These are phyloP conservation scores for Didymella glomerata DNA, from an alignment of 2,329 filamentous ascomycete species.

Conservation along the genomic window DNA sequence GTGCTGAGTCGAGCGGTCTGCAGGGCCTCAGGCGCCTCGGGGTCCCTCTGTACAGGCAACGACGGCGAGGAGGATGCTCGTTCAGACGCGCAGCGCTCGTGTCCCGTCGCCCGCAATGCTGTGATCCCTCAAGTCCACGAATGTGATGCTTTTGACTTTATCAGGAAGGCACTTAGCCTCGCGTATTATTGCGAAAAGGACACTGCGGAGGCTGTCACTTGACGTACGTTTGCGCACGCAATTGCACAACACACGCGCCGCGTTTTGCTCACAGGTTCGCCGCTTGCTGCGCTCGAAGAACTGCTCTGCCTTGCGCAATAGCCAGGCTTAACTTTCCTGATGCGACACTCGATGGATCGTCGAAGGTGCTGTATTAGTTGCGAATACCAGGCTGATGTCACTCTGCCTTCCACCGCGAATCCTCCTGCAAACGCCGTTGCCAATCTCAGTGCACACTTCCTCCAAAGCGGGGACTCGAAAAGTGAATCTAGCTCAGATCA, in stretches of 20 bases:
- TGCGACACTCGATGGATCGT: conserved; percentile 34
- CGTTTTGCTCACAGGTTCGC: conserved; percentile 24
- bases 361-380: conserved; percentile 48
- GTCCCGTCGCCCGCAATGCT: conserved; percentile 38
- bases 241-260: conserved; percentile 40
- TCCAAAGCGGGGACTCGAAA: conserved; percentile 44
- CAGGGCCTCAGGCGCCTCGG: conserved; percentile 32
- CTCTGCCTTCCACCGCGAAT: conserved; percentile 39
- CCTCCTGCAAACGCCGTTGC: conserved; percentile 44
- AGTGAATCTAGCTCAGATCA: conserved; percentile 48
- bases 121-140: conserved; percentile 42
- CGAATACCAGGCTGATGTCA: conserved; percentile 44
- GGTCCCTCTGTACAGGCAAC: conserved; percentile 24
- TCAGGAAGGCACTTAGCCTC: conserved; percentile 43
- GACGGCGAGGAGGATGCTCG: conserved; percentile 31
- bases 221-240: conserved; percentile 46
- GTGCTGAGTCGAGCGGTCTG: conserved; percentile 31
- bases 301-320: conserved; percentile 35
- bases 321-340: conserved; percentile 32
- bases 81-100: conserved; percentile 36
- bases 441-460: conserved; percentile 43
- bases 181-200: conserved; percentile 44
- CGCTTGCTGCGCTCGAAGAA: conserved; percentile 32
- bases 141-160: conserved; percentile 41
- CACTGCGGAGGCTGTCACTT: conserved; percentile 49